Base-by-base conservation (phyloP, 768 basidiomycete genomes). In the Dacryopinax spathularia region DNA sequence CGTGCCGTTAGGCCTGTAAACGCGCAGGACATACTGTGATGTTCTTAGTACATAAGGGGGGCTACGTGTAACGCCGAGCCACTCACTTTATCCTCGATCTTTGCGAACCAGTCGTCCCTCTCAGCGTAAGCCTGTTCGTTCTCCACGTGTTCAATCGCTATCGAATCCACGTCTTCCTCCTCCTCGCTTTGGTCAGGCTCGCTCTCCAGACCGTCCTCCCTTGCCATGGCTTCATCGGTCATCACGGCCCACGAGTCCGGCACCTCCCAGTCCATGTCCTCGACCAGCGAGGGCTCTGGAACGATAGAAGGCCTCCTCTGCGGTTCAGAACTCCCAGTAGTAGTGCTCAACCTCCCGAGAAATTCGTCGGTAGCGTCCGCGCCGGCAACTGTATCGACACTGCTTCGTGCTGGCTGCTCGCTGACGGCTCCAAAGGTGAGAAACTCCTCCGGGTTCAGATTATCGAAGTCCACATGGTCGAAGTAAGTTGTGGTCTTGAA, bases 1-100 rank as follows among this genome's bases (percentile, higher is more conserved):
- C 9, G 83, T 81, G 48, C 82, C 82, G 68, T 89, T 85, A 56
- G 82, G 80, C 18, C 86, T 81, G 70, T 91, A 88, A 64, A 96
- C 85, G 44, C 91, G 83, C 64, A 95, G 82, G 65, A 77, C 79
- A 68, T 83, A 86, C 73, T n/a, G n/a, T n/a, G n/a, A n/a, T n/a
- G n/a, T n/a, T n/a, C n/a, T n/a, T n/a, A n/a, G n/a, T n/a, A n/a
- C n/a, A n/a, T n/a, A n/a, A n/a, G n/a, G n/a, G n/a, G n/a, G n/a
- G n/a, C n/a, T n/a, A n/a, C n/a, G n/a, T n/a, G n/a, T n/a, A n/a
- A n/a, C n/a, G n/a, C n/a, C 3, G 6, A 6, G 29, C 7, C 29
- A 4, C 48, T 29, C 5, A 56, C 5, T 29, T 5, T 20, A 5
- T 56, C 48, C 48, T 20, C 48, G 25, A 15, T 29, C 48, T 56